Conservation (phyloP, 2,329 filamentous ascomycete genomes). For the Coniochaeta hoffmannii region DNA sequence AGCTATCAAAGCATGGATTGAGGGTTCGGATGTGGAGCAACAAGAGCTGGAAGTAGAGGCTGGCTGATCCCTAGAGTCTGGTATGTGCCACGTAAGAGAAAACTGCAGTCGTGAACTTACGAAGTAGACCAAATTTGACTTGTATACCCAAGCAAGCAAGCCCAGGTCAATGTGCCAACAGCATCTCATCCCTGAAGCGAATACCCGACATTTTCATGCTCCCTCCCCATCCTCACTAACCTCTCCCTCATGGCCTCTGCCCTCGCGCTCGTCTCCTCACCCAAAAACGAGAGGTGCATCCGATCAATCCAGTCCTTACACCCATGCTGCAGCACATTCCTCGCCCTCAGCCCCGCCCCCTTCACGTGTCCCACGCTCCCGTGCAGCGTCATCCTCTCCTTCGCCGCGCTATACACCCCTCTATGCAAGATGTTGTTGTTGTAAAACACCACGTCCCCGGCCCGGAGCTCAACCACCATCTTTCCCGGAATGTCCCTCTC, state of each 20-base stretch:
- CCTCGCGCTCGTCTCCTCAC: slow-evolving; percentile 32
- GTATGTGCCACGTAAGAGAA: neutral
- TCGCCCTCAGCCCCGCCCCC: slow-evolving; percentile 49
- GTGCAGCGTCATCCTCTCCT: slow-evolving; percentile 64
- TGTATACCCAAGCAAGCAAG: no score
- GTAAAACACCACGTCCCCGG: slow-evolving; percentile 81
- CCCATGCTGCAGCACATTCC: slow-evolving; percentile 71
- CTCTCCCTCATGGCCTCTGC: slow-evolving; percentile 58
- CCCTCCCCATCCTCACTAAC: slow-evolving; percentile 54
- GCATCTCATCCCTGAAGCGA: slow-evolving; percentile 42
- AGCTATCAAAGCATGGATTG: no score
- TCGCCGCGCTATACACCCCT: slow-evolving; percentile 52
- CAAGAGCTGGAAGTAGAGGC: no score
- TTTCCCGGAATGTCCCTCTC: slow-evolving; percentile 55
- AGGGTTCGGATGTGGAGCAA: no score
- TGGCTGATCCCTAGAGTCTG: no score
- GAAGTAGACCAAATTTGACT: no score
- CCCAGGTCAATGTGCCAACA: neutral
- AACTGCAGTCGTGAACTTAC: neutral
- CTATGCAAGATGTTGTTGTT: slow-evolving; percentile 82
- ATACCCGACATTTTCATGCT: slow-evolving; percentile 56
- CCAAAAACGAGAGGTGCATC: slow-evolving; percentile 46
- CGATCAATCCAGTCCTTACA: slow-evolving; percentile 57
- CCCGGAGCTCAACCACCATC: slow-evolving; percentile 55
- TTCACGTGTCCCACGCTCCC: slow-evolving; percentile 59